Evolutionary conservation across 306 rosid species (phyloP), one percentile per base, ranked within the genome.

Genomic region (Sicyos baderoa): DNA sequence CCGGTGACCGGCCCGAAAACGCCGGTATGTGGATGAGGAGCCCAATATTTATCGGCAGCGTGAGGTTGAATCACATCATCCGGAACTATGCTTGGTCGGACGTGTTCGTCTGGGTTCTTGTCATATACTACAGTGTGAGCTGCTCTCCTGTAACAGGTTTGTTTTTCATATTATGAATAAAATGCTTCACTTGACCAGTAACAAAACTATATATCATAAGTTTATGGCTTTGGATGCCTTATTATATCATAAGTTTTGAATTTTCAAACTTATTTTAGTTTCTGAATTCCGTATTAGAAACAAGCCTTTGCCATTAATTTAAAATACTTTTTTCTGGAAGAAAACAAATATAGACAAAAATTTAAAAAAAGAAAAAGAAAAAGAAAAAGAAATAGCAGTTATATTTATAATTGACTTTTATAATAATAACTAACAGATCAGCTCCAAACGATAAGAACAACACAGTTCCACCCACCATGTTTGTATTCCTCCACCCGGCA

Each of bases 11-110:
- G 99, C 53, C 99, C 99, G 73, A 94, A 94, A 15, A 94, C 92
- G 37, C 97, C 99, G 6, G 96, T 94, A 27, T 80, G 78, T 16
- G 99, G 99, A 79, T 94, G 78, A 21, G 99, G 99, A 53, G 82
- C 92, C 99, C 99, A 94, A 72, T 94, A 90, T 21, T 84, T 84
- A 37, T 74, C 79, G 0, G 97, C 78, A 0, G 96, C 76, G 11
- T 84, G 68, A 16, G 88, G 75, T 0, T 79, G 73, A 67, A 86
- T 85, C 84, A 90, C 85, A 65, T 88, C 79, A 21, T 94, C 99
- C 0, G 91, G 97, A 6, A 82, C 90, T 23, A 76, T 75, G 22
- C 73, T 85, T 0, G 86, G 58, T 0, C 53, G 83, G 65, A 45
- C 48, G 1, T 76, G 86, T 32, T 94, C 99, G 47, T 94, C 99